Evolutionary conservation across 345 rosid genomes (phyloP).

Genomic region (Carallia pectinifolia): DNA sequence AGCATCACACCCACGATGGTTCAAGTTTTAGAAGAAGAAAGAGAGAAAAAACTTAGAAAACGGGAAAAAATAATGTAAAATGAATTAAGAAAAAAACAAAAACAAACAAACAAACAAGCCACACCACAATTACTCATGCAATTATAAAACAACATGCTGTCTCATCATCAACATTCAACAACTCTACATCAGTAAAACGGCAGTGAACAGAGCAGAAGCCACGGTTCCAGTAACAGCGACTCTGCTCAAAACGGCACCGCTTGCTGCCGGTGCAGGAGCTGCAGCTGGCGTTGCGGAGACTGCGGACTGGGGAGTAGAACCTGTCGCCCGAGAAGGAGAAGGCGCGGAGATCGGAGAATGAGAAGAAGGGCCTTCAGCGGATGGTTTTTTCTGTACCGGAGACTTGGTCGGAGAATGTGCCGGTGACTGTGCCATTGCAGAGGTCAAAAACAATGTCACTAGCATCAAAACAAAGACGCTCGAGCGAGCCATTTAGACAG

Average conservation of each 20-base stretch:
- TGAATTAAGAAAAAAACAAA: not conserved
- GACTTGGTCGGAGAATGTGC: constrained; percentile 6
- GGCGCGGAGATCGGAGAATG: not conserved
- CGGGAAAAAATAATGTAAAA: not conserved
- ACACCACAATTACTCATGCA: not conserved
- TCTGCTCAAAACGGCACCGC: constrained; percentile 9
- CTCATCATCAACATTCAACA: not conserved
- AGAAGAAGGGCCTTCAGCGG: constrained; percentile 2
- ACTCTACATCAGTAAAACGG: constrained; percentile 24
- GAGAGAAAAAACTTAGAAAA: not conserved
- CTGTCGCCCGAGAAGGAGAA: constrained; percentile 13
- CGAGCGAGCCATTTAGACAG: constrained; percentile 6
- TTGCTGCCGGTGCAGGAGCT: constrained; percentile 19
- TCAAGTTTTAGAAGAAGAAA: not conserved
- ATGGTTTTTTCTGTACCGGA: not conserved
- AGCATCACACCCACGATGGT: not conserved
- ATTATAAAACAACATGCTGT: not conserved
- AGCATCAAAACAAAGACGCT: not conserved
- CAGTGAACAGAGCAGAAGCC: constrained; percentile 12
- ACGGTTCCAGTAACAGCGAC: constrained; percentile 4
- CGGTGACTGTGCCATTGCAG: constrained; percentile 19
- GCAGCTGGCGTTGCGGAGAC: constrained; percentile 17
- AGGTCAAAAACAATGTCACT: constrained; percentile 4
- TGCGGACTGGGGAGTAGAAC: constrained; percentile 3
- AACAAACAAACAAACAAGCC: not conserved